Evolutionary conservation across 768 basidiomycete genomes (phyloP).

Genomic region (Polyporus arcularius): DNA sequence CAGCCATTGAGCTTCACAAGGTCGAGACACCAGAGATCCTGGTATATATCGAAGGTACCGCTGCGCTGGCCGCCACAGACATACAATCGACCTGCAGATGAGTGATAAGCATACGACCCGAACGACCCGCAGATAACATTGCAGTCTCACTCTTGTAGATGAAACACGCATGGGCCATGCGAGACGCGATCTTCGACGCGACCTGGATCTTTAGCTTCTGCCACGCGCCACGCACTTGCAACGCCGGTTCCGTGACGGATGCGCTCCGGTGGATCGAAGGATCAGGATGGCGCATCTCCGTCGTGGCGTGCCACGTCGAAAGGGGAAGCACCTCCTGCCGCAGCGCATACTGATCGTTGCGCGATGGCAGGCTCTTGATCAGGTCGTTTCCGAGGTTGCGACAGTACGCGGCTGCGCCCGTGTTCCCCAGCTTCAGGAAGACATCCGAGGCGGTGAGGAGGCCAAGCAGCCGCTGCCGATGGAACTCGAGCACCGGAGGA

Average conservation of each 20-base stretch:
- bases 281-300: conserved; percentile 19
- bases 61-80: conserved; percentile 19
- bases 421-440: conserved; percentile 36
- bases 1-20: conserved; percentile 20
- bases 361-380: conserved; percentile 1
- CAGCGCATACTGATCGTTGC: conserved; percentile 2
- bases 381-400: conserved; percentile 17
- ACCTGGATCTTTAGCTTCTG: conserved; percentile 30
- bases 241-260: background rate
- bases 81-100: conserved; percentile 17
- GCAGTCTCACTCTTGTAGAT: conserved; percentile 22
- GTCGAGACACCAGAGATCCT: conserved; percentile 24
- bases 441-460: conserved; percentile 28
- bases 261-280: conserved; percentile 7
- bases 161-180: conserved; percentile 24
- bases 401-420: conserved; percentile 30
- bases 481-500: conserved; percentile 28
- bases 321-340: conserved; percentile 1
- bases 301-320: background rate
- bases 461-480: conserved; percentile 27
- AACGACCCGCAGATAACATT: too few species aligned
- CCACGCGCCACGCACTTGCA: conserved; percentile 39
- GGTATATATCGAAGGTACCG: conserved; percentile 14
- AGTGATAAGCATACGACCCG: too few species aligned
- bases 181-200: conserved; percentile 31